phyloP scores from a whole-genome alignment of 2,329 filamentous ascomycete genomes.

The Cladophialophora carrionii region DNA sequence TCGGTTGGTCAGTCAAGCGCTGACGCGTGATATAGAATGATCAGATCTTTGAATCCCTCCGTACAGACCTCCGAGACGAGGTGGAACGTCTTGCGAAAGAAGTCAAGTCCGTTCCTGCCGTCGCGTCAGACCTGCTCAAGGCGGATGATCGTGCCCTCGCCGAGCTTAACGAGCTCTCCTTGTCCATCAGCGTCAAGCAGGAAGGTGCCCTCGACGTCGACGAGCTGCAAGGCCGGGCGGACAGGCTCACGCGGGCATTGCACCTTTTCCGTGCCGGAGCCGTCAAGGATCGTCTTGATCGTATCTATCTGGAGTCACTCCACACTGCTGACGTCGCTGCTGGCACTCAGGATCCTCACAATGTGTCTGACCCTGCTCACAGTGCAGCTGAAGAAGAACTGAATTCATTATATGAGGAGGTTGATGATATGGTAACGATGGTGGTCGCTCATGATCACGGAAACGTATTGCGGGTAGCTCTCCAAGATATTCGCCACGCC shows the following conservation, averaged over 20 bases:
- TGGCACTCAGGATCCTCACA: neutral
- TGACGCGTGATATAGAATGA: constrained; percentile 17
- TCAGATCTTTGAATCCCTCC: constrained; percentile 20
- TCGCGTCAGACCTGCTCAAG: constrained; percentile 21
- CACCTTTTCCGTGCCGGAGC: constrained; percentile 23
- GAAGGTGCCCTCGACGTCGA: constrained; percentile 13
- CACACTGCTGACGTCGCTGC: neutral
- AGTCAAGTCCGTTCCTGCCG: constrained; percentile 16
- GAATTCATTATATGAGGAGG: constrained; percentile 32
- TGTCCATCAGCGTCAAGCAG: neutral
- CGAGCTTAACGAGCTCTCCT: constrained; percentile 21
- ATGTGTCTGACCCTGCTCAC: constrained; percentile 1
- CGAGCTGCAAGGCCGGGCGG: constrained; percentile 7
- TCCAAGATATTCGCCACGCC: constrained; percentile 11
- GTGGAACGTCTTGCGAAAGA: constrained; percentile 14
- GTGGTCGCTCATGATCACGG: constrained; percentile 32
- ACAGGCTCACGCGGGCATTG: constrained; percentile 24
- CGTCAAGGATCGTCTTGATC: constrained; percentile 33
- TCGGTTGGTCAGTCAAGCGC: neutral
- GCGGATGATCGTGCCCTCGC: constrained; percentile 30
- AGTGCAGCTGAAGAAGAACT: constrained; percentile 27
- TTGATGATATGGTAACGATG: constrained; percentile 36
- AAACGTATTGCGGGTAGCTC: constrained; percentile 9
- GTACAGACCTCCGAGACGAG: constrained; percentile 15
- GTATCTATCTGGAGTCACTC: constrained; percentile 31